Percentiles rank a stretch among this genome's conserved stretches.
Conservation (phyloP, 2,329 filamentous ascomycete species). For the Cercospora janseana region DNA sequence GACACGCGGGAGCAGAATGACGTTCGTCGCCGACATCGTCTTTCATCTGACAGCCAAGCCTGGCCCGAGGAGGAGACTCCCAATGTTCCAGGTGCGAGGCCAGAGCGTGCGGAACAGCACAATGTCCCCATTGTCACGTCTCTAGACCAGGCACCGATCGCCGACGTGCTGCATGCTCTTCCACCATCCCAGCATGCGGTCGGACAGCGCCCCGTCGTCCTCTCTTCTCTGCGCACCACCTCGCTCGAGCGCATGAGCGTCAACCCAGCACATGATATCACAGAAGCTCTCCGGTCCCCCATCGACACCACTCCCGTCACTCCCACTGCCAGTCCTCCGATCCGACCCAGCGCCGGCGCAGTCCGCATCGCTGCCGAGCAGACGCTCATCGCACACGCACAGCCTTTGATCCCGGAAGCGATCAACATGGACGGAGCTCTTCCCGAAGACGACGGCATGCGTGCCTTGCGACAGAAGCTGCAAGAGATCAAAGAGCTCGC, state of each 20-base stretch:
- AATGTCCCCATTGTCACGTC: no score
- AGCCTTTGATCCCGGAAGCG: background rate
- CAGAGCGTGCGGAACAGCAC: no score
- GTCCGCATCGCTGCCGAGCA: background rate
- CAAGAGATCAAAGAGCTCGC: constrained; percentile 48
- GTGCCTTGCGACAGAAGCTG: constrained; percentile 46
- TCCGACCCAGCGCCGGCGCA: constrained; percentile 9
- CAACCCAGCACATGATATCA: constrained; percentile 29
- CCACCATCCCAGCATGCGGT: background rate
- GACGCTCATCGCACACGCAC: background rate
- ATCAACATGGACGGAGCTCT: constrained; percentile 33
- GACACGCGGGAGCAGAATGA: constrained; percentile 1
- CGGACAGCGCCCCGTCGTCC: background rate
- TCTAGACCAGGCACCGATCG: background rate
- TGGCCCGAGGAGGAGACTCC: background rate
- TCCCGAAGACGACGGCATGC: constrained; percentile 54
- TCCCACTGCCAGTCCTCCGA: constrained; percentile 10
- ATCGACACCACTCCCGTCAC: constrained; percentile 7
- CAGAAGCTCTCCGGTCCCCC: constrained; percentile 18
- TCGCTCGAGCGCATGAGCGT: constrained; percentile 21
- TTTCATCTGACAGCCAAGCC: constrained; percentile 4
- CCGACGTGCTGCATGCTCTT: background rate
- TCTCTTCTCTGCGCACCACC: constrained; percentile 10
- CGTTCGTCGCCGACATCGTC: background rate
- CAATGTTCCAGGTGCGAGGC: background rate